phyloP scores from a whole-genome alignment of 140 eudicot genomes.

The Anethum foeniculum region DNA sequence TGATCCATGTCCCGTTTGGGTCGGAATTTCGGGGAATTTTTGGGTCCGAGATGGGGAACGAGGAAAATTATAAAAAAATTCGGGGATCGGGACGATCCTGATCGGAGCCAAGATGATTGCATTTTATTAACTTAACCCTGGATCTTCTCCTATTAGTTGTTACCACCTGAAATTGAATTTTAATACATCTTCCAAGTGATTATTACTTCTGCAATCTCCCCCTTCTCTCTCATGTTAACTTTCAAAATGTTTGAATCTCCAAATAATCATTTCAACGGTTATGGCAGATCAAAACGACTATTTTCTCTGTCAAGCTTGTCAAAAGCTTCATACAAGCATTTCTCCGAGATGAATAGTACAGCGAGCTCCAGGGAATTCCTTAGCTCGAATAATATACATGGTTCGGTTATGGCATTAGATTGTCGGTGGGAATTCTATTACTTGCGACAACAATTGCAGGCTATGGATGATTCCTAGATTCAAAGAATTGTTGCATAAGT shows the following conservation, averaged over 20 bases:
- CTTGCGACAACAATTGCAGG: slow-evolving; percentile 36
- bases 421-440: slow-evolving; percentile 69
- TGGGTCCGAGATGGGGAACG: too few relatives aligned
- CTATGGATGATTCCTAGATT: too few relatives aligned
- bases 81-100: too few relatives aligned
- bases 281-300: slow-evolving; percentile 23
- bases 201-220: slow-evolving; percentile 20
- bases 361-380: slow-evolving; percentile 43
- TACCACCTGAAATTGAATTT: not conserved
- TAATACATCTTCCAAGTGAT: not conserved
- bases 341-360: slow-evolving; percentile 28
- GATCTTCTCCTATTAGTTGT: too few relatives aligned
- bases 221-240: slow-evolving; percentile 26
- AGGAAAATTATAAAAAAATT: too few relatives aligned
- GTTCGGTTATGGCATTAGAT: slow-evolving; percentile 77
- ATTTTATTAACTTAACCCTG: not conserved
- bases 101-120: not conserved
- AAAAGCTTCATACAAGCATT: slow-evolving; percentile 1
- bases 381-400: slow-evolving; percentile 49
- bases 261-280: slow-evolving; percentile 6
- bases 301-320: not conserved
- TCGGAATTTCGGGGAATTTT: too few relatives aligned
- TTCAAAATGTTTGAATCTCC: slow-evolving; percentile 16
- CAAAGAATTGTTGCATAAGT: too few relatives aligned
- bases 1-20: too few relatives aligned